Evolutionary conservation across 371 early-diverging fungal species (phyloP), one percentile per base, ranked within the genome.

Genomic region (Mortierella sp.): DNA sequence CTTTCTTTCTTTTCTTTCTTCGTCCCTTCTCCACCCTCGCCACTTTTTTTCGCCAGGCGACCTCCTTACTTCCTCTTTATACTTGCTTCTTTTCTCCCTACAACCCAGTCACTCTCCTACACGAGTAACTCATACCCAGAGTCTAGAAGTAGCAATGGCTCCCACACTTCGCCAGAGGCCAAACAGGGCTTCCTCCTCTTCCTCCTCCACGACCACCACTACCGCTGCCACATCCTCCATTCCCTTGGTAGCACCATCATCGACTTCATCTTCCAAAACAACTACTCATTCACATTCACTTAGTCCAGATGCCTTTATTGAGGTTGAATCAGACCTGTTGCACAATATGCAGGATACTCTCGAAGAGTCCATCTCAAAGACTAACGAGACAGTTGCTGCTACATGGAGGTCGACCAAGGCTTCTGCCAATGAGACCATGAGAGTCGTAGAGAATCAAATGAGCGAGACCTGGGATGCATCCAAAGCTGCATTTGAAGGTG

Each of bases 401-500:
- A 81, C 83, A 49, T 81, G 83, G 83, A 68, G 83, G 20, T 81
- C 83, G n/a, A 76, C 83, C 63, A 81, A 81, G 57, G 83, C 83
- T 11, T 64, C 83, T 37, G 83, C 83, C 4, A 76, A 72, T 24
- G 83, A 81, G 69, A 81, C 68, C 55, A 81, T 81, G 20, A 43
- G 66, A 35, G 73, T 70, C 10, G 83, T 81, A 3, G 83, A 81
- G 68, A 71, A 62, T 43, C 78, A 83, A 58, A 83, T 78, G 72
- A 77, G 66, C 39, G 91, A 88, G 61, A 89, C 87, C 5, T 89
- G 90, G 88, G 89, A 89, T 64, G 85, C 86, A 0, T 87, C 91
- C 54, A 88, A 87, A 70, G 91, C 93, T 0, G 86, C 90, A 9
- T 83, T 89, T 49, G 84, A 88, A 1, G 93, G 91, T 18, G 88